Percentiles rank a stretch among this genome's conserved stretches.
Evolutionary conservation across 2,329 filamentous ascomycete genomes (phyloP).

Genomic region (Pyrenophora teres): DNA sequence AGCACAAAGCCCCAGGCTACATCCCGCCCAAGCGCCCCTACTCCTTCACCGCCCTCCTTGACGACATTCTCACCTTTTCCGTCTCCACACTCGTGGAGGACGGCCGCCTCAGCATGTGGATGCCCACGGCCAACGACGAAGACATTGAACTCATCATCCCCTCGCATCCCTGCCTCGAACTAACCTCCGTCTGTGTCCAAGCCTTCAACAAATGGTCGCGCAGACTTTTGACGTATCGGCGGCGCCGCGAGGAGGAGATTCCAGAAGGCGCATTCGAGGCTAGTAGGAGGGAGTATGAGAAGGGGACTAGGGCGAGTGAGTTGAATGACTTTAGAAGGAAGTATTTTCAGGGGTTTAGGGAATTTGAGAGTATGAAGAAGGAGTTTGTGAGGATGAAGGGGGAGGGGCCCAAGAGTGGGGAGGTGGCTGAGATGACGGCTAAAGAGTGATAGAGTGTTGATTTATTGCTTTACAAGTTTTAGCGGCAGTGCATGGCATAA

Average conservation of each 20-base stretch:
- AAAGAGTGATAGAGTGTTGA: not conserved
- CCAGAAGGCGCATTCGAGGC: conserved; percentile 34
- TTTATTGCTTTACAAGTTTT: no score
- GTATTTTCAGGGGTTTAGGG: conserved; percentile 50
- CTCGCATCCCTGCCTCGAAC: conserved; percentile 72
- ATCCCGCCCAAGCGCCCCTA: conserved; percentile 91
- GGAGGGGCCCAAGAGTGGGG: conserved; percentile 1
- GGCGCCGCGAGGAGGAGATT: conserved; percentile 64
- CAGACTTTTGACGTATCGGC: conserved; percentile 82
- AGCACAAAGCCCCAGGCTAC: conserved; percentile 58
- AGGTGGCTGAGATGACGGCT: not conserved
- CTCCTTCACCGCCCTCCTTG: conserved; percentile 85
- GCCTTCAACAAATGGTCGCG: conserved; percentile 93
- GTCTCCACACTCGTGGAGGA: conserved; percentile 74
- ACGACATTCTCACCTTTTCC: conserved; percentile 86
- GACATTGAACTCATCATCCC: conserved; percentile 77
- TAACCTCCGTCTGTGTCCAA: conserved; percentile 80
- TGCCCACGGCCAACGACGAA: conserved; percentile 74
- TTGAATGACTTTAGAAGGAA: conserved; percentile 70
- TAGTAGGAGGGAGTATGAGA: conserved; percentile 41
- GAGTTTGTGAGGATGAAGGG: conserved; percentile 34
- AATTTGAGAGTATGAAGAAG: conserved; percentile 39
- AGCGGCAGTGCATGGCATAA: no score
- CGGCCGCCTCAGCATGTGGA: conserved; percentile 91
- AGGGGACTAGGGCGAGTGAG: conserved; percentile 64